Base-by-base conservation (phyloP, 768 basidiomycete genomes). In the Erythrobasidium yunnanense region DNA sequence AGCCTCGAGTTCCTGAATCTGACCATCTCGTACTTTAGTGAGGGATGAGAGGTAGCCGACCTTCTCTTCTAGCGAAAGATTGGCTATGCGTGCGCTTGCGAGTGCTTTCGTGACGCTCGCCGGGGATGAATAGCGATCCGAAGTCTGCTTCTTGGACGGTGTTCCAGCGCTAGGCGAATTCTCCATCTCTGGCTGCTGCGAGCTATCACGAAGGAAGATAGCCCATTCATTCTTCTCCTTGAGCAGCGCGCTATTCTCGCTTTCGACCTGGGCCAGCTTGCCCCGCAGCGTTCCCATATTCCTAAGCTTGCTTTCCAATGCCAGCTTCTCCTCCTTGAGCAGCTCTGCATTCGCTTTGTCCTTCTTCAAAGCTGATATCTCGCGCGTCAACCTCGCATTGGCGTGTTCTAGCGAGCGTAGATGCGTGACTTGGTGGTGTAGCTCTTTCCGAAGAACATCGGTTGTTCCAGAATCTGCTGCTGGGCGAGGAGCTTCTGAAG, bases 161-260 rank as follows among this genome's bases (percentile, higher is more conserved):
- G 42, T 15, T 20, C 22, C 42, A 45, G 15, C 42, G 50, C 27
- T 52, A 52, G 20, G n/a, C 38, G 38, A 11, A 52, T 52, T 25
- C 29, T 8, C 50, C 11, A 13, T 11, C 8, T 35, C n/a, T 18
- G 46, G 47, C 15, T 50, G 42, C 18, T 53, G 49, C n/a, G 50
- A 30, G 27, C 27, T 34, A 15, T 11, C 11, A 25, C 15, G 11
- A 17, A 35, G 13, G 23, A 22, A 58, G 0, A 50, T 68, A 11
- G 22, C 68, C 72, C 72, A 73, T 25, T 72, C 71, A 6, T 66
- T 60, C 65, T 67, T 71, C 65, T 73, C 72, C 4, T 67, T 54
- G 52, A 62, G 35, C 6, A 71, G 51, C 20, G 56, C 32, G 4
- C 67, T 56, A n/a, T 68, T 47, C 53, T 71, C 70, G 46, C 53